Evolutionary conservation across 2,329 filamentous ascomycete genomes (phyloP).

Genomic region (Cladosporium sp.): DNA sequence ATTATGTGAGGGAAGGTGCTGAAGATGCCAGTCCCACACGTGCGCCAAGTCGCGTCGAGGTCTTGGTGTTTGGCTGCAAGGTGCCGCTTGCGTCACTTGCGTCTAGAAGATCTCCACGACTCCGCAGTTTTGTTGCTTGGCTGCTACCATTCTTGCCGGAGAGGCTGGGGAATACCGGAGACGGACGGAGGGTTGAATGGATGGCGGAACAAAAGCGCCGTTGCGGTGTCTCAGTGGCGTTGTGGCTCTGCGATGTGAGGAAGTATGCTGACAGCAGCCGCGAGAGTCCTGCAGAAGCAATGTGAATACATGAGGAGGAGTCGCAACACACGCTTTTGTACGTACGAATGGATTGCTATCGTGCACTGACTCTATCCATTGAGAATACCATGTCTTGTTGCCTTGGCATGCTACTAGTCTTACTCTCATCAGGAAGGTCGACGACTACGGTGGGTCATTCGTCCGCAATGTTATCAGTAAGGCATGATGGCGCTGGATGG

Average conservation of each 20-base stretch:
- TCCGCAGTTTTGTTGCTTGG: slow-evolving; percentile 1
- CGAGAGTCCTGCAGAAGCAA: too few relatives aligned
- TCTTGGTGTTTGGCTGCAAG: not conserved
- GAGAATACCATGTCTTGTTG: not conserved
- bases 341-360: slow-evolving; percentile 9
- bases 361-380: slow-evolving; percentile 2
- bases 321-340: too few relatives aligned
- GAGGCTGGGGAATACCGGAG: slow-evolving; percentile 1
- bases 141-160: not conserved
- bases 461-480: not conserved
- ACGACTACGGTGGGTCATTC: not conserved
- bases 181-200: too few relatives aligned
- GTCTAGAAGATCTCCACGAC: not conserved
- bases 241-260: too few relatives aligned
- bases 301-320: too few relatives aligned
- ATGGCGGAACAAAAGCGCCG: too few relatives aligned
- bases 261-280: too few relatives aligned
- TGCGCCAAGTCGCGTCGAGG: slow-evolving; percentile 11
- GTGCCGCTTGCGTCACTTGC: slow-evolving; percentile 11
- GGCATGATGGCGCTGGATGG: not conserved
- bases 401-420: slow-evolving; percentile 1
- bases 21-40: not conserved
- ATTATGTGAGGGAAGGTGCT: not conserved
- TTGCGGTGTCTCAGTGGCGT: too few relatives aligned
- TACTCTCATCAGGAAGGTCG: slow-evolving; percentile 9